These are phyloP conservation scores for Aspergillus sp. DNA, from an alignment of 2,329 filamentous ascomycete species.

Conservation along the genomic window DNA sequence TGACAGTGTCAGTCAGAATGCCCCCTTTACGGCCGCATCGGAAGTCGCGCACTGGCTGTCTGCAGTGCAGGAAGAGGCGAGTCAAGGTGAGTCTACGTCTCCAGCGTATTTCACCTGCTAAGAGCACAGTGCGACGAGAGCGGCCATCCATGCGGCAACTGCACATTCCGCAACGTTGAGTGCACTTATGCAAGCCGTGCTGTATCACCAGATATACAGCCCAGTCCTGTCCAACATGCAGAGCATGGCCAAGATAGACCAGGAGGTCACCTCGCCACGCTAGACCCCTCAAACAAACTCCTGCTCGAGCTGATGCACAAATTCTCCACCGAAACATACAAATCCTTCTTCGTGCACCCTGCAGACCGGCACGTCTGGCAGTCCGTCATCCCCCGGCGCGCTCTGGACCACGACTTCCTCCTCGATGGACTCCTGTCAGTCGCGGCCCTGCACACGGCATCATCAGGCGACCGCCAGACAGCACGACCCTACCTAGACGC, in stretches of 20 bases:
- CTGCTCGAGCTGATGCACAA: not conserved
- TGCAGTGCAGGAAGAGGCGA: not conserved
- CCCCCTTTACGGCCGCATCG: not conserved
- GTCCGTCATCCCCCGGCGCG: not conserved
- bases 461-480: not conserved
- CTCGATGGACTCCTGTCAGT: not conserved
- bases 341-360: not conserved
- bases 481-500: not conserved
- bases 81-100: not conserved
- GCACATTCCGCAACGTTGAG: not conserved
- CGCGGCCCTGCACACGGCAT: not conserved
- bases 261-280: no score
- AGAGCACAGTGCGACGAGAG: not conserved
- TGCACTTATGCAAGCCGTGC: not conserved
- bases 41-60: not conserved
- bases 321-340: not conserved
- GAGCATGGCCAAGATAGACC: no score
- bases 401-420: not conserved
- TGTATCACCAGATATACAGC: not conserved
- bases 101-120: not conserved
- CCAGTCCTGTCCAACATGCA: not conserved
- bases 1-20: not conserved
- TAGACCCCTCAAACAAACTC: not conserved
- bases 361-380: not conserved
- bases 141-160: not conserved